Evolutionary conservation across 768 basidiomycete species (phyloP).

Genomic region (Gelatoporia subvermispora): DNA sequence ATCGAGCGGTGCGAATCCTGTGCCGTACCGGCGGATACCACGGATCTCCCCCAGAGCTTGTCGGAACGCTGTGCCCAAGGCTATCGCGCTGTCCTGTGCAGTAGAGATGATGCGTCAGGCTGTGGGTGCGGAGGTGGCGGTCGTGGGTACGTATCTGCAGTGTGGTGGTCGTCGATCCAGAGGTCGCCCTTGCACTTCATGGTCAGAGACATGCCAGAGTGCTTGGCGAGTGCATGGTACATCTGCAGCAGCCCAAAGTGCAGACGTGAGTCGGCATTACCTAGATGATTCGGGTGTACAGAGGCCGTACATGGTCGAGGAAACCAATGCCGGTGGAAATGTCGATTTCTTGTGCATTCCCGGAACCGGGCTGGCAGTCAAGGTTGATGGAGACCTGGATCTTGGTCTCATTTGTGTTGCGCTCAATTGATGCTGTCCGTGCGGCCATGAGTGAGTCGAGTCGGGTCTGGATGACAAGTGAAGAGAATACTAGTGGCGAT

Average conservation of each 20-base stretch:
- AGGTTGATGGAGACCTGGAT: conserved; percentile 81
- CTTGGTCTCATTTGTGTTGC: conserved; percentile 88
- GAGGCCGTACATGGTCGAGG: conserved; percentile 78
- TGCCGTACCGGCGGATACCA: conserved; percentile 93
- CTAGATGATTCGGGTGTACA: not conserved
- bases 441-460: conserved; percentile 29
- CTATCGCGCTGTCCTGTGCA: conserved; percentile 85
- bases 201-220: conserved; percentile 87
- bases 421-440: conserved; percentile 64
- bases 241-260: conserved; percentile 57
- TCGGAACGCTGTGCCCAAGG: conserved; percentile 88
- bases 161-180: conserved; percentile 98
- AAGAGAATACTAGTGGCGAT: not conserved
- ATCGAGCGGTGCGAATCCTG: conserved; percentile 93
- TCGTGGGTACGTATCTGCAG: conserved; percentile 77
- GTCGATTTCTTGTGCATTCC: conserved; percentile 66
- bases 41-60: conserved; percentile 90
- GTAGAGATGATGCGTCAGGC: conserved; percentile 14
- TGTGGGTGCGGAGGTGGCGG: not conserved
- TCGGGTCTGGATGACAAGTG: too few species aligned
- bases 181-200: conserved; percentile 94
- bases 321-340: conserved; percentile 97
- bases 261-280: not conserved
- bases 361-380: conserved; percentile 67
- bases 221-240: conserved; percentile 96